Base-by-base conservation (phyloP, 768 basidiomycete species). In the Saitozyma sp. region DNA sequence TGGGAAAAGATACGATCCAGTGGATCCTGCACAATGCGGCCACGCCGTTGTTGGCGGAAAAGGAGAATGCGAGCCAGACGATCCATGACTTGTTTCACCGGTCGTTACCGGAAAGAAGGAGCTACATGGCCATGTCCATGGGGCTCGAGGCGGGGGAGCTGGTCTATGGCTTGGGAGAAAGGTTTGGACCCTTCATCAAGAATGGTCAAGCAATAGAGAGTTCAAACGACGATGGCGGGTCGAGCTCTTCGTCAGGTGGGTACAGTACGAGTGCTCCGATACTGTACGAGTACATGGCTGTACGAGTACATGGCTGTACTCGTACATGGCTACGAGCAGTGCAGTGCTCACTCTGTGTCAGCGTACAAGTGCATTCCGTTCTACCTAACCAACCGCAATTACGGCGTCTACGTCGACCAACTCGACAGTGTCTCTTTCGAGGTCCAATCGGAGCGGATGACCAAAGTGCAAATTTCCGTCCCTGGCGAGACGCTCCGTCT, bases 151-250 rank as follows among this genome's bases (percentile, higher is more conserved):
- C 40, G 7, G 61, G 61, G 29, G 61, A 62, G 46, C 57, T 58
- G 17, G 61, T 62, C 0, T 62, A 62, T 42, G 61, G 61, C 8
- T 41, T 62, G 41, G 61, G 61, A 37, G 61, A 62, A 20, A 8
- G 88, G 61, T 62, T 62, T 50, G 61, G 61, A 7, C 61, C 61
- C 29, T 58, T 62, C 9, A 58, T 62, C 55, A 62, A 62, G 61
- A 62, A 62, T 29, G 61, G 61, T 5, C 61, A 62, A 49, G 42
- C 42, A 17, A 50, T 62, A 16, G 61, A 62, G 49, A 40, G 57
- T 14, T 58, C 56, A 8, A 57, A 62, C n/a, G 61, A 62, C 17
- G 61, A 62, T 38, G 61, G 61, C 9, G 61, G 61, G 42, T 29
- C 61, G 8, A 62, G 52, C 9, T 58, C 37, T 29, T 16, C 41